Conservation (phyloP, 306 rosid genomes). For the Geum urbanum region DNA sequence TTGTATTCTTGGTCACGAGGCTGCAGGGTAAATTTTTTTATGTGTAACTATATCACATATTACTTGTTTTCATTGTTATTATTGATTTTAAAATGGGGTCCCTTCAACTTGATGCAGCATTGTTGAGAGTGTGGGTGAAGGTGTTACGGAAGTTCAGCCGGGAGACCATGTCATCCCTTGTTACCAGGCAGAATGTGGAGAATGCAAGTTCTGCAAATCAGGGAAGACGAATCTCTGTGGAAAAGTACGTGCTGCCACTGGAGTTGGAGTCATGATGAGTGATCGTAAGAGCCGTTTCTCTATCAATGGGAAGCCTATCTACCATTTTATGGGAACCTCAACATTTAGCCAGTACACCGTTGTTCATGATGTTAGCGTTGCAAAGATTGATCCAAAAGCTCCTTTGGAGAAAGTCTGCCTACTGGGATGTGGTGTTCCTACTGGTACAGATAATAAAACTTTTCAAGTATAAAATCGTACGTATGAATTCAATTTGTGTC, state of each 20-base stretch:
- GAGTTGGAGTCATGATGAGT: constrained; percentile 83
- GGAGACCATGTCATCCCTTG: constrained; percentile 96
- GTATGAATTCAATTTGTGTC: not conserved
- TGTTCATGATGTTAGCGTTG: constrained; percentile 93
- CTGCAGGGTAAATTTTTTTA: constrained; percentile 52
- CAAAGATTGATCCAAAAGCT: constrained; percentile 78
- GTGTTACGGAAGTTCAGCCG: constrained; percentile 72
- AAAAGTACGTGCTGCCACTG: constrained; percentile 83
- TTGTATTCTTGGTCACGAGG: constrained; percentile 90
- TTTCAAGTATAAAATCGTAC: not conserved
- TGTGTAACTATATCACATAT: not conserved
- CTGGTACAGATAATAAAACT: constrained; percentile 33
- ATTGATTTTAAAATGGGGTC: constrained; percentile 1
- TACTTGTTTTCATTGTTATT: not conserved
- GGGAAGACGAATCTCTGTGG: constrained; percentile 97
- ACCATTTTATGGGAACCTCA: constrained; percentile 98
- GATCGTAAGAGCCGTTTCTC: constrained; percentile 85
- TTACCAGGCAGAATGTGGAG: constrained; percentile 92
- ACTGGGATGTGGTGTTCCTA: constrained; percentile 92
- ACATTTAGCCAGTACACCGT: constrained; percentile 94
- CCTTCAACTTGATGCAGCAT: constrained; percentile 42
- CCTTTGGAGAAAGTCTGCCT: constrained; percentile 92
- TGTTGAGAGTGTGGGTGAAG: constrained; percentile 95
- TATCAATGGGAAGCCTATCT: constrained; percentile 69
- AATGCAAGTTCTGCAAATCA: constrained; percentile 95